Evolutionary conservation across 768 basidiomycete genomes (phyloP), one percentile per base, ranked within the genome.

Genomic region (Mycena crocata): DNA sequence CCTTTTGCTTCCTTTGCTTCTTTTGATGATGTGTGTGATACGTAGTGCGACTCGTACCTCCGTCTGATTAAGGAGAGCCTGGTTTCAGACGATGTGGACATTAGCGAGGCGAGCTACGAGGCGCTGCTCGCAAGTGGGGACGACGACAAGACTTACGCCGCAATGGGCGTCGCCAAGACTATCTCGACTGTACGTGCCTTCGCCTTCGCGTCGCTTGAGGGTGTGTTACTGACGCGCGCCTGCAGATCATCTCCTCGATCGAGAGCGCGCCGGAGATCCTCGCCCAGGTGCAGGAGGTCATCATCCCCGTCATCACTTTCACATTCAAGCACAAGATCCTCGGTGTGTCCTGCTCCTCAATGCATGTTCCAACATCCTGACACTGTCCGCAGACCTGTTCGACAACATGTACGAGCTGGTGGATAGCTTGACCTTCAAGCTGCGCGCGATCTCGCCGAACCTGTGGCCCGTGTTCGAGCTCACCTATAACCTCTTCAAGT

Each of bases 391-490:
- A 93, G 95, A 97, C 73, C 81, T 96, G 45, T 91, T 93, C 73
- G 94, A 95, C 78, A 92, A 93, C 74, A 88, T 93, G 83, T 95
- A 91, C 75, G 93, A 95, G 69, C 80, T 96, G 56, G 87, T 94
- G 54, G 95, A 96, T 72, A 91, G 84, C 67, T 80, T 96, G 62
- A 94, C 94, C 0, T 96, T 93, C 85, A 93, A 90, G 77, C 84
- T 91, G 62, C 87, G 89, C 67, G 76, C 84, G 58, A 90, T 97
- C 72, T 88, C 92, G 40, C 89, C 92, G 0, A 86, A 84, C 70
- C 91, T 96, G 91, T 96, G 95, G 95, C 90, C 88, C 13, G 84
- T 96, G 37, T 93, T 94, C 67, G 93, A 95, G 79, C 78, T 89
- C 68, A 95, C 92, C 0, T 95, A 94, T 78, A 84, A 85, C 52